Base-by-base conservation (phyloP, 176 grass and related monocot species). In the Sorghum bicolor region DNA sequence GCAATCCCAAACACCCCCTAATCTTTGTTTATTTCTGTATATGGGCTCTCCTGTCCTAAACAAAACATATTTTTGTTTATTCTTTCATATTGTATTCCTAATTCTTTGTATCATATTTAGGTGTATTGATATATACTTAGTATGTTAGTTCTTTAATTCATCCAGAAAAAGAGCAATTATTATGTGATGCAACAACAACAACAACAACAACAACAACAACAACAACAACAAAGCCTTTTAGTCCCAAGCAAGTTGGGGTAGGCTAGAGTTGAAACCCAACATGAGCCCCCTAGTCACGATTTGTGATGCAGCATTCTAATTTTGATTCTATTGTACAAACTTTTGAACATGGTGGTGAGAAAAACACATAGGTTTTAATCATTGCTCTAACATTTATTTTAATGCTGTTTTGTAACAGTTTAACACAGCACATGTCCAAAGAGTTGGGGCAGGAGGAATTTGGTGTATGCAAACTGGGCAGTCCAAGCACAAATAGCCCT, bases 391-490 rank as follows among this genome's bases (percentile, higher is more conserved):
- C 17, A 75, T 45, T 74, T n/a, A 48, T 75, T 75, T 62, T 74
- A 60, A 72, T 80, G 47, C 63, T 80, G 28, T 64, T 64, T 55
- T 62, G 67, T 26, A 69, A 60, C 92, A 94, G 95, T 80, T 94
- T 88, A 78, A 86, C 85, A 41, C 94, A 84, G 45, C 92, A 91
- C 30, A 74, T 86, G 50, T 87, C 91, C 79, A 64, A 82, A 32
- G 88, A 94, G 41, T 65, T 94, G 24, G 90, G 90, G 45, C 88
- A 89, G 67, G 90, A 94, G 67, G 92, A 94, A 61, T 76, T 92
- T 81, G 76, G 70, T 43, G 71, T 25, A 70, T 75, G 50, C 79
- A 94, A 89, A 75, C 73, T 89, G 47, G 88, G 86, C 36, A 97
- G 88, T 57, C 92, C 87, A 47, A 87, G 77, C 75, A 89, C 90